These are phyloP conservation scores for Puccinia hordei DNA, from an alignment of 1,284 basidiomycete species.

Conservation along the genomic window DNA sequence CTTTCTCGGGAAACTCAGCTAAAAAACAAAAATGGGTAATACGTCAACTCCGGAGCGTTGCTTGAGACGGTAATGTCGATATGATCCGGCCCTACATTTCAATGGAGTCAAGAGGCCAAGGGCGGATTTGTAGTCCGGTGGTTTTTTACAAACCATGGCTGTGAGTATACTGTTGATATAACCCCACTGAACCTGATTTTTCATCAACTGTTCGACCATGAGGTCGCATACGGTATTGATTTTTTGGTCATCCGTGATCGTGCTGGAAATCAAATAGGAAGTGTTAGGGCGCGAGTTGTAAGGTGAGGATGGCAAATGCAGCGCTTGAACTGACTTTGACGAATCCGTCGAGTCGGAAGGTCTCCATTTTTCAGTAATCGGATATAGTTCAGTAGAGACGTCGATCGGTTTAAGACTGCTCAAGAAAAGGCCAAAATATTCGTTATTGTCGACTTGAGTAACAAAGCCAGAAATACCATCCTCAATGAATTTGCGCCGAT, in stretches of 20 bases:
- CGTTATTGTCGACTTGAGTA: slow-evolving; percentile 81
- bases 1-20: slow-evolving; percentile 74
- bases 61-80: neutral
- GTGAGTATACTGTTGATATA: slow-evolving; percentile 91
- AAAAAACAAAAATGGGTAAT: slow-evolving; percentile 7
- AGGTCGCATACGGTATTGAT: slow-evolving; percentile 77
- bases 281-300: neutral
- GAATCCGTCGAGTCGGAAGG: neutral
- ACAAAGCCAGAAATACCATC: slow-evolving; percentile 69
- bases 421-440: slow-evolving; percentile 90
- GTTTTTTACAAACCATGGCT: slow-evolving; percentile 85
- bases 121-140: slow-evolving; percentile 86
- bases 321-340: neutral
- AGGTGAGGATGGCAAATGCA: neutral
- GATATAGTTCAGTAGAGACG: slow-evolving; percentile 32
- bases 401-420: slow-evolving; percentile 71
- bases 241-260: slow-evolving; percentile 60
- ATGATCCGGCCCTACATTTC: slow-evolving; percentile 65
- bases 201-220: slow-evolving; percentile 73
- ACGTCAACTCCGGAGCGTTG: slow-evolving; percentile 1
- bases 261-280: slow-evolving; percentile 39
- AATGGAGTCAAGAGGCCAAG: slow-evolving; percentile 75
- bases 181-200: slow-evolving; percentile 68
- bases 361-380: slow-evolving; percentile 39
- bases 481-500: slow-evolving; percentile 70